Evolutionary conservation across 805 yeast species (phyloP), one percentile per base, ranked within the genome.

Genomic region (Priceomyces haplophilus): DNA sequence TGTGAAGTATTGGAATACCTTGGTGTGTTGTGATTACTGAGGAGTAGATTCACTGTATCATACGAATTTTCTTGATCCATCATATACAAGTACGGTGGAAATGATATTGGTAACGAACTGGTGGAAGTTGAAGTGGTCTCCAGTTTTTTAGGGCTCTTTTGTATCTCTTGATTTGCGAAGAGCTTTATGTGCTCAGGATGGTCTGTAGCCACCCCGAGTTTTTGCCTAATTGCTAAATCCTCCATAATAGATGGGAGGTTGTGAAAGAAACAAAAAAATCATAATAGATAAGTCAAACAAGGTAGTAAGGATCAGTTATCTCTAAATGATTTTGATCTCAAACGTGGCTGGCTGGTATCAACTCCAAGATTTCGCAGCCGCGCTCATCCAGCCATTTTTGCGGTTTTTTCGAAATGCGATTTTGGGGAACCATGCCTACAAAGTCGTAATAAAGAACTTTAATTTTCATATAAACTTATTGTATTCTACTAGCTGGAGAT

Each of bases 1-100:
- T 59, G 65, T 13, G 56, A 48, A 3, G 65, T 61, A 44, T 64
- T 63, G 35, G 60, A 42, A 43, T 62, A 62, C 37, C 49, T 43
- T 12, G 58, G 58, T n/a, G 32, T 18, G 19, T 43, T 36, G 34
- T 41, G 38, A 35, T 38, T 32, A 38, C 47, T 23, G 30, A 37
- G 40, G 11, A 59, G 46, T 21, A 64, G 23, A 40, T 55, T 50
- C 38, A 62, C 49, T 1, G 67, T 59, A 34, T 62, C 68, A 29
- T 59, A 48, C 4, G 62, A 54, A 37, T 51, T 51, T 40, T 48
- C 41, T 17, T 49, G 41, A 27, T 48, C 53, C 34, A 53, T 51
- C 17, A 54, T 45, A 41, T 58, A 57, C 34, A 51, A 50, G 45
- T 58, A 55, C 1, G 66, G 67, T 1, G 66, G 67, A 37, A 57